Evolutionary conservation across 768 basidiomycete species (phyloP).

Genomic region (Lyophyllum atratum): DNA sequence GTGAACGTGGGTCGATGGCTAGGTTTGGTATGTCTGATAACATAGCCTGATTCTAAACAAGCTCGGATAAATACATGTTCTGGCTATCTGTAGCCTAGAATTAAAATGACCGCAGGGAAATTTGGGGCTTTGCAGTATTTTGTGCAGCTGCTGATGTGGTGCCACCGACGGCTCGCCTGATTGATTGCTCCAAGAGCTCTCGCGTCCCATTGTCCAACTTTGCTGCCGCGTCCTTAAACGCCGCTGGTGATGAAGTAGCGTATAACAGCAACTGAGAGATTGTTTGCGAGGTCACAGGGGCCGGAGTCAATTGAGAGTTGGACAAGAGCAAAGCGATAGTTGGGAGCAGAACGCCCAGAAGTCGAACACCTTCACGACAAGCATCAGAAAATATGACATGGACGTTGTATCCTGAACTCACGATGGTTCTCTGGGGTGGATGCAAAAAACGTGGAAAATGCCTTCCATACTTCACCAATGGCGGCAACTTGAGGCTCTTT

Average conservation of each 20-base stretch:
- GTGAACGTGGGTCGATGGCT: too few species aligned
- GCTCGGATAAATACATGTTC: too few species aligned
- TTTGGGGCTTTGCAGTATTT: slow-evolving; percentile 65
- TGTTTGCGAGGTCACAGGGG: slow-evolving; percentile 55
- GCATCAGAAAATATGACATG: background rate
- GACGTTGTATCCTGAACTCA: slow-evolving; percentile 36
- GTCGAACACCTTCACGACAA: slow-evolving; percentile 53
- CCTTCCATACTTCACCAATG: slow-evolving; percentile 80
- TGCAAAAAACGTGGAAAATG: slow-evolving; percentile 65
- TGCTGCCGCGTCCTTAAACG: slow-evolving; percentile 85
- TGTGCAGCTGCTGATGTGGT: slow-evolving; percentile 31
- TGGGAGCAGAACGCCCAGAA: slow-evolving; percentile 75
- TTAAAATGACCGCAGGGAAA: slow-evolving; percentile 73
- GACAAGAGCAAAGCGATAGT: slow-evolving; percentile 72
- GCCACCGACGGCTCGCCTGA: slow-evolving; percentile 73
- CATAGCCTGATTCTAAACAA: too few species aligned
- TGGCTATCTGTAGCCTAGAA: too few species aligned
- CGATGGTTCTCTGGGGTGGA: slow-evolving; percentile 61
- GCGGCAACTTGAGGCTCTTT: slow-evolving; percentile 61
- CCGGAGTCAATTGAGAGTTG: slow-evolving; percentile 41
- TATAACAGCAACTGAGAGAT: slow-evolving; percentile 70
- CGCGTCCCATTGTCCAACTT: slow-evolving; percentile 59
- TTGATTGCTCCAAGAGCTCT: slow-evolving; percentile 71
- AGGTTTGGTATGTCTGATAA: too few species aligned
- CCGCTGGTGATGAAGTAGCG: slow-evolving; percentile 66